phyloP scores from a whole-genome alignment of 2,329 filamentous ascomycete genomes.

The Penicillium sclerotiorum region DNA sequence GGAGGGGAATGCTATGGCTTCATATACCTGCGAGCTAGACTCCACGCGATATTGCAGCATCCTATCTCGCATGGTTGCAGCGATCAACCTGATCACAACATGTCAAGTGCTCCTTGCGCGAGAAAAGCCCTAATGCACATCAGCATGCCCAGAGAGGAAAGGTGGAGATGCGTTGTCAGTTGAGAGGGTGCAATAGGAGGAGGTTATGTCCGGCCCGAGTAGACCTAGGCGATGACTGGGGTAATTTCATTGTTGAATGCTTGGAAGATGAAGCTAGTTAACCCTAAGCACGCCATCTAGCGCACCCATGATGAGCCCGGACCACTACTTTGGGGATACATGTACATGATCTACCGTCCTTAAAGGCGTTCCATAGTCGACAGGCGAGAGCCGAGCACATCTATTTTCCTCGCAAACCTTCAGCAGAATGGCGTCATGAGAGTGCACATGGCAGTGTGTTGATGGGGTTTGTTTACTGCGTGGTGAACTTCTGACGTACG shows the following conservation, averaged over 20 bases:
- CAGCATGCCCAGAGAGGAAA: neutral
- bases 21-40: conserved; percentile 11
- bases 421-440: conserved; percentile 13
- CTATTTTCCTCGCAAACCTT: conserved; percentile 1
- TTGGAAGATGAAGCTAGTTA: neutral
- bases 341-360: neutral
- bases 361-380: conserved; percentile 1
- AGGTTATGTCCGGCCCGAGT: too few species aligned
- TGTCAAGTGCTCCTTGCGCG: conserved; percentile 13
- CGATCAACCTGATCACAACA: conserved; percentile 18
- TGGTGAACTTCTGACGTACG: neutral
- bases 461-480: neutral
- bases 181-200: too few species aligned
- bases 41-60: conserved; percentile 6
- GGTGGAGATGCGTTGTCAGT: conserved; percentile 6
- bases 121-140: conserved; percentile 13
- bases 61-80: conserved; percentile 7
- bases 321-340: neutral
- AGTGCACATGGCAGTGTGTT: neutral
- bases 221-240: too few species aligned
- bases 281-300: conserved; percentile 16
- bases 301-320: conserved; percentile 3
- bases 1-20: conserved; percentile 7
- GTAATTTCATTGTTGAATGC: too few species aligned
- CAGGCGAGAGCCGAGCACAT: conserved; percentile 21